Percentiles rank a stretch among this genome's conserved stretches.
Evolutionary conservation across 257 asterid species (phyloP).

Genomic region (Nicotiana sylvestris): DNA sequence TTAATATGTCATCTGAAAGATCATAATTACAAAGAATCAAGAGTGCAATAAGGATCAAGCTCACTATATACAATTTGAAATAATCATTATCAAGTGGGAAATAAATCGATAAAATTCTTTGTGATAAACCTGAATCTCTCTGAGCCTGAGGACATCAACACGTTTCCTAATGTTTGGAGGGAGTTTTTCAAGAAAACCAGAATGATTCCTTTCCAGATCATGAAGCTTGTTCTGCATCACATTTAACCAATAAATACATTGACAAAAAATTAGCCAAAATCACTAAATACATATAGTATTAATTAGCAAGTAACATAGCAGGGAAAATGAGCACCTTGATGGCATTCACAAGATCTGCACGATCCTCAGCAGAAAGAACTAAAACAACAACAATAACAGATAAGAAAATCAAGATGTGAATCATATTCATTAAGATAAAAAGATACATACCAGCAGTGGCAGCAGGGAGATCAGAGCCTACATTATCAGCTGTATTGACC

Average conservation of each 20-base stretch:
- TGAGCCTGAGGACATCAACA: not conserved
- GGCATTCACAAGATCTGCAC: conserved; percentile 11
- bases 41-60: too few relatives aligned
- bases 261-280: not conserved
- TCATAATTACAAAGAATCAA: too few relatives aligned
- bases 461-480: conserved; percentile 7
- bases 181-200: not conserved
- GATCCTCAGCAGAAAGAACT: conserved; percentile 14
- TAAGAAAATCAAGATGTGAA: not conserved
- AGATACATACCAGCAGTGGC: conserved; percentile 9
- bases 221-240: conserved; percentile 15
- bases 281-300: not conserved
- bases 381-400: not conserved
- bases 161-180: not conserved
- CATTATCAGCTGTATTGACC: not conserved
- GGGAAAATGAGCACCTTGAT: conserved; percentile 11
- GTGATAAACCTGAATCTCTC: conserved; percentile 8
- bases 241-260: not conserved
- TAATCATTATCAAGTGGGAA: not conserved
- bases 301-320: too few relatives aligned
- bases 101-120: not conserved
- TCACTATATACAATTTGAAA: not conserved
- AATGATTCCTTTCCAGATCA: conserved; percentile 7
- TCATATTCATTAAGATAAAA: not conserved
- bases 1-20: too few relatives aligned